phyloP scores from a whole-genome alignment of 2,329 filamentous ascomycete genomes.

The Ascocoryne sarcoides region DNA sequence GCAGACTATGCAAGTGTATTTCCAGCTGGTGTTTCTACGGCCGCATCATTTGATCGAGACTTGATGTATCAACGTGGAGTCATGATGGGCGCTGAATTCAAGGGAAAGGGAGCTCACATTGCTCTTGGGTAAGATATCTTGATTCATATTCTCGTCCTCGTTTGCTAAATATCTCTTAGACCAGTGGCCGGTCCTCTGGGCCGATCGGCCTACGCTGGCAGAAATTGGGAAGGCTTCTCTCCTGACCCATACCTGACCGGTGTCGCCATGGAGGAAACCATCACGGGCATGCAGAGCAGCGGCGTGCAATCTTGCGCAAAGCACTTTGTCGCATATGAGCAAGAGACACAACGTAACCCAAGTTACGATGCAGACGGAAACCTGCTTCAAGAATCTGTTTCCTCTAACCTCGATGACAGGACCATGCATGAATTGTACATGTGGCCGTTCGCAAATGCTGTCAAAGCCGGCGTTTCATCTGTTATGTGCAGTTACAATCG shows the following conservation, averaged over 20 bases:
- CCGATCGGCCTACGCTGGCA: conserved; percentile 37
- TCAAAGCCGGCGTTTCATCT: conserved; percentile 55
- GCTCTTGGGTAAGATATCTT: conserved; percentile 39
- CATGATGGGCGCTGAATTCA: conserved; percentile 50
- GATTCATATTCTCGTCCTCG: background rate
- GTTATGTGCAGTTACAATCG: conserved; percentile 51
- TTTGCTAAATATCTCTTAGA: conserved; percentile 2
- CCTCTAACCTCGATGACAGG: conserved; percentile 67
- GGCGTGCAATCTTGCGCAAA: conserved; percentile 31
- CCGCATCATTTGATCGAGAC: conserved; percentile 57
- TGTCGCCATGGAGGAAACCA: conserved; percentile 27
- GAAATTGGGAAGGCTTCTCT: conserved; percentile 30
- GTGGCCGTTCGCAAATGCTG: conserved; percentile 70
- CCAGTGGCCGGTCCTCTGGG: conserved; percentile 40
- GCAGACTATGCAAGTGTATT: conserved; percentile 66
- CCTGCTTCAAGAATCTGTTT: conserved; percentile 51
- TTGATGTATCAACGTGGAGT: conserved; percentile 44
- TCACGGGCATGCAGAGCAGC: conserved; percentile 28
- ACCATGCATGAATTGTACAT: conserved; percentile 69
- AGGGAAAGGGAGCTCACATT: conserved; percentile 67
- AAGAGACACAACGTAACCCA: conserved; percentile 42
- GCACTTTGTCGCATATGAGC: conserved; percentile 42
- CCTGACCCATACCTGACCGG: conserved; percentile 30
- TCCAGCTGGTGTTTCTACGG: conserved; percentile 57
- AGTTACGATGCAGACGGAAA: conserved; percentile 38